Evolutionary conservation across 306 rosid species (phyloP).

Genomic region (Mucuna pruriens): DNA sequence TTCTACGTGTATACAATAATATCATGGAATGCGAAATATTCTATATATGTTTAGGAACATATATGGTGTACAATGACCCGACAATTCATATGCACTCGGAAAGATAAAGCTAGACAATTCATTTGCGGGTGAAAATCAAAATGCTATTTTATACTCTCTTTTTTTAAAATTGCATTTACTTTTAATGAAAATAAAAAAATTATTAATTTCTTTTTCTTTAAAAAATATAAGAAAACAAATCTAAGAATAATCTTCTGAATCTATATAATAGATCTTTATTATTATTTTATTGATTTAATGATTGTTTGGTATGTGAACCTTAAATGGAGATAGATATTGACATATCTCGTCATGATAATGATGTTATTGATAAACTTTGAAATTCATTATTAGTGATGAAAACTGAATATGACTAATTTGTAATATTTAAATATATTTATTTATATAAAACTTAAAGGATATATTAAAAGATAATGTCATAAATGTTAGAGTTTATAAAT

Average conservation of each 20-base stretch:
- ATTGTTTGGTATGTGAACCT: not conserved
- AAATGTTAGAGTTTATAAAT: not conserved
- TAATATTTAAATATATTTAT: not conserved
- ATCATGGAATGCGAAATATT: not conserved
- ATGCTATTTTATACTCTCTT: not conserved
- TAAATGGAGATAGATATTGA: not conserved
- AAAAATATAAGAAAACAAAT: not conserved
- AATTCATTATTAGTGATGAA: not conserved
- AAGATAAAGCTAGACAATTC: not conserved
- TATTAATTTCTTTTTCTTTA: not conserved
- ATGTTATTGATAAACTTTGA: not conserved
- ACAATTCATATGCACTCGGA: conserved; percentile 5
- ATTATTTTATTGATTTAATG: not conserved
- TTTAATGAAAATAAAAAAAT: not conserved
- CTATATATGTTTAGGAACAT: not conserved
- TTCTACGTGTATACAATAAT: not conserved
- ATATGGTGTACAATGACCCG: not conserved
- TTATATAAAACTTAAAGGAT: not conserved
- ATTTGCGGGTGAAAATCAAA: not conserved
- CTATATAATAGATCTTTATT: not conserved
- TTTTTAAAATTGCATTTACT: not conserved
- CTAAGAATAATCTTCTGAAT: not conserved
- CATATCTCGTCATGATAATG: not conserved
- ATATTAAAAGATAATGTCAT: not conserved
- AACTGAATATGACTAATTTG: not conserved